A percentile compares a stretch with the other conserved stretches of the same genome.
These are phyloP conservation scores for Fusarium duplospermum DNA, from an alignment of 2,329 filamentous ascomycete genomes.

Conservation along the genomic window DNA sequence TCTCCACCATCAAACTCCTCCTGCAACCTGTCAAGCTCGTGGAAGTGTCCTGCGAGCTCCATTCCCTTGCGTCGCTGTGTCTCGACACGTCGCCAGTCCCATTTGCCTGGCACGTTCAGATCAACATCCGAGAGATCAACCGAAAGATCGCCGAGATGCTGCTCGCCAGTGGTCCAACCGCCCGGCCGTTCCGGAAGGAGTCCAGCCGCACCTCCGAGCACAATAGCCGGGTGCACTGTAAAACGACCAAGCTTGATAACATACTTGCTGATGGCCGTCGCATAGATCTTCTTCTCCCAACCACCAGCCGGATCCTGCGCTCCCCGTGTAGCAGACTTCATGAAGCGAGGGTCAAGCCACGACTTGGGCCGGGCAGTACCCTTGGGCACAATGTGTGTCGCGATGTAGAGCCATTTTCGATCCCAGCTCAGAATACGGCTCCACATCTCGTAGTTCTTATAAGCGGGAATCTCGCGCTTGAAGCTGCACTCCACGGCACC, in stretches of 20 bases:
- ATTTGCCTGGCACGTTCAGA: constrained; percentile 53
- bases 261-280: constrained; percentile 81
- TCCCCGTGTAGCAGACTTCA: constrained; percentile 55
- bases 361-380: constrained; percentile 66
- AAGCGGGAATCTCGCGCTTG: constrained; percentile 77
- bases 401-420: constrained; percentile 82
- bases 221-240: constrained; percentile 84
- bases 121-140: constrained; percentile 53
- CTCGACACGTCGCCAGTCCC: constrained; percentile 71
- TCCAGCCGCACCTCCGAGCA: constrained; percentile 73
- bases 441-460: constrained; percentile 79
- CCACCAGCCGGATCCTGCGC: constrained; percentile 52
- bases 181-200: constrained; percentile 80
- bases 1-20: constrained; percentile 65
- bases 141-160: constrained; percentile 54
- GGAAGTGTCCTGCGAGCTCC: constrained; percentile 66
- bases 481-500: constrained; percentile 81
- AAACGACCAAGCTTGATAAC: constrained; percentile 85
- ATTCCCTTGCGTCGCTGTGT: constrained; percentile 66
- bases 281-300: constrained; percentile 74
- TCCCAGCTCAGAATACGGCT: constrained; percentile 79
- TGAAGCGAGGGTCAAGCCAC: constrained; percentile 62
- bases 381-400: constrained; percentile 78
- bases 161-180: constrained; percentile 66
- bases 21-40: constrained; percentile 65